phyloP scores from a whole-genome alignment of 768 basidiomycete genomes.

The Leucocoprinus leucothites region DNA sequence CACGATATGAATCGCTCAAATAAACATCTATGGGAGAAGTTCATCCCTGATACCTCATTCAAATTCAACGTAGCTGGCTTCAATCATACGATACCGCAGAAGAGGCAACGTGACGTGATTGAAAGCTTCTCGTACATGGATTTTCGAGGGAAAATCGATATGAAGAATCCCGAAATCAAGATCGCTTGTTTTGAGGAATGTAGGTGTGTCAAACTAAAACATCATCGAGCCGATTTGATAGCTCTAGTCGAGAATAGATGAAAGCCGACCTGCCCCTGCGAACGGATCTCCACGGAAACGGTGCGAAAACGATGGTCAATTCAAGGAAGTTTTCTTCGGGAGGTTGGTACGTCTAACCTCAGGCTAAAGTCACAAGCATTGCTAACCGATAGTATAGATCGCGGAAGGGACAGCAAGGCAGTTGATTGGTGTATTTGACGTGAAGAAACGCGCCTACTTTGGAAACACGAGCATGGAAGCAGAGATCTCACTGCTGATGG shows the following conservation, averaged over 20 bases:
- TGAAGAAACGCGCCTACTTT: constrained; percentile 87
- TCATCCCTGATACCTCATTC: constrained; percentile 69
- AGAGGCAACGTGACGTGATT: constrained; percentile 62
- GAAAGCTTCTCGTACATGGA: constrained; percentile 86
- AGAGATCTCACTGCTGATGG: constrained; percentile 93
- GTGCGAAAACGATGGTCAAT: constrained; percentile 63
- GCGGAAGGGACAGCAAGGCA: constrained; percentile 68
- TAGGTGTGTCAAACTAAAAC: constrained; percentile 31
- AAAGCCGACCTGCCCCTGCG: constrained; percentile 23
- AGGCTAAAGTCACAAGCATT: not conserved
- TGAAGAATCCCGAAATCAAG: constrained; percentile 74
- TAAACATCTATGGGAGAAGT: constrained; percentile 52
- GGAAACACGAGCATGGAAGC: constrained; percentile 99
- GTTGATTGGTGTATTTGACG: constrained; percentile 69
- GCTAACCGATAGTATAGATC: constrained; percentile 26
- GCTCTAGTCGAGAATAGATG: constrained; percentile 36
- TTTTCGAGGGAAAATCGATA: constrained; percentile 75
- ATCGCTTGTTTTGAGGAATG: constrained; percentile 87
- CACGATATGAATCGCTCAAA: constrained; percentile 51
- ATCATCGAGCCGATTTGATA: not conserved
- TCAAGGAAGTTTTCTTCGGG: constrained; percentile 76
- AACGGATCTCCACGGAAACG: constrained; percentile 40
- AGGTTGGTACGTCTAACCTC: constrained; percentile 64
- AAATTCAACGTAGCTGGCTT: constrained; percentile 74
- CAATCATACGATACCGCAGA: constrained; percentile 70